Evolutionary conservation across 306 rosid species (phyloP), one percentile per base, ranked within the genome.

Genomic region (Cicer cuneatum): DNA sequence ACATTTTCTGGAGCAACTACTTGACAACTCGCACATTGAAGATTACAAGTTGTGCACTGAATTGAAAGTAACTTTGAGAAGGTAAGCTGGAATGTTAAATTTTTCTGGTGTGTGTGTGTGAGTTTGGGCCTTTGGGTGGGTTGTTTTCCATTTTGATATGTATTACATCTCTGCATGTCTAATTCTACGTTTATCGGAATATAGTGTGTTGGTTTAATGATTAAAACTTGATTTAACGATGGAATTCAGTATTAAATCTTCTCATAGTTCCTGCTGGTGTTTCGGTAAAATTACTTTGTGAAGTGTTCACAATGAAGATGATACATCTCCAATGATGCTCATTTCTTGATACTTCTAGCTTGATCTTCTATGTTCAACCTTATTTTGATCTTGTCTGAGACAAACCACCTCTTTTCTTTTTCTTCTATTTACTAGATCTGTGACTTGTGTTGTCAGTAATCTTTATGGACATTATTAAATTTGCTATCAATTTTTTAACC

Each of bases 1-100:
- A 57, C 85, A 80, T 76, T 94, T 94, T 86, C 81, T 94, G 72
- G 99, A 94, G 79, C 99, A 94, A 78, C 89, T 94, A 62, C 99
- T 94, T 81, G 99, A 94, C 82, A 94, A 88, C 85, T 91, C 99
- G 68, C 91, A 92, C 74, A 91, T 94, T 69, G 97, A 94, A 74
- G 99, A 94, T 76, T 94, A 90, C 84, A 81, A 88, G 64, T 84
- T 94, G 71, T 83, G 73, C 83, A 83, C 92, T 52, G 96, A 92
- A 77, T 79, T 94, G 79, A 88, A 90, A 81, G 88, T 94, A 70
- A 82, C 96, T 13, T 76, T 94, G 83, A 87, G 99, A 85, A 94
- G 99, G 99, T 94, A 88, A 75, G 48, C 41, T 82, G 48, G 78
- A 39, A 19, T 37, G 38, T 7, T 54, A 7, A 52, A 18, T 18